A percentile compares a stretch with the other conserved stretches of the same genome.
These are phyloP conservation scores for Pythium brachiatum DNA, from an alignment of 352 stramenopile species.

Conservation along the genomic window DNA sequence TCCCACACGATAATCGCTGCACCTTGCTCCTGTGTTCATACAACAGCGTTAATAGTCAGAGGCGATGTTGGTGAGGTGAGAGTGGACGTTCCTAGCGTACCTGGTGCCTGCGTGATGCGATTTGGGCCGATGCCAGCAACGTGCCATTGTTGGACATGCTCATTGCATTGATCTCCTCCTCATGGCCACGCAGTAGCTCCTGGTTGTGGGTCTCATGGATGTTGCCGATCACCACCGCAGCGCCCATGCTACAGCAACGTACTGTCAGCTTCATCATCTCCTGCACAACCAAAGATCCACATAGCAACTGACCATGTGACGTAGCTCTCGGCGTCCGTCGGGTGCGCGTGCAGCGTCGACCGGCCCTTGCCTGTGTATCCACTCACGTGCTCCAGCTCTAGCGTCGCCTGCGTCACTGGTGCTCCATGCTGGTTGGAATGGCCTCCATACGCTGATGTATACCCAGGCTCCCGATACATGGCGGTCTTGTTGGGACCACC, in stretches of 20 bases:
- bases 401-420: conserved; percentile 10
- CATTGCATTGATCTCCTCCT: conserved; percentile 40
- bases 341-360: conserved; percentile 34
- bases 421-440: conserved; percentile 4
- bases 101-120: conserved; percentile 25
- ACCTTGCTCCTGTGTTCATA: conserved; percentile 27
- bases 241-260: conserved; percentile 28
- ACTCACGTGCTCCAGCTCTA: conserved; percentile 70
- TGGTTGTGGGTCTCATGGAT: conserved; percentile 35
- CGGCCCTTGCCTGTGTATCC: conserved; percentile 35
- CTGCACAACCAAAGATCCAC: neutral
- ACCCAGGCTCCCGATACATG: conserved; percentile 20
- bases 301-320: conserved; percentile 25
- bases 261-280: neutral
- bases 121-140: conserved; percentile 33
- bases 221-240: conserved; percentile 31
- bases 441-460: conserved; percentile 11
- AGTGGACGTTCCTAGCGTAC: neutral
- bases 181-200: conserved; percentile 37
- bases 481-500: conserved; percentile 2
- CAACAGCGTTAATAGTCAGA: neutral
- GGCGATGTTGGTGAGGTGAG: neutral
- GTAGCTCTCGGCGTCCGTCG: conserved; percentile 33
- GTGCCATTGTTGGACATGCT: conserved; percentile 28
- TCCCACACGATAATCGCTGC: conserved; percentile 53